These are phyloP conservation scores for Nicotiana tabacum DNA, from an alignment of 257 asterid genomes.

Conservation along the genomic window DNA sequence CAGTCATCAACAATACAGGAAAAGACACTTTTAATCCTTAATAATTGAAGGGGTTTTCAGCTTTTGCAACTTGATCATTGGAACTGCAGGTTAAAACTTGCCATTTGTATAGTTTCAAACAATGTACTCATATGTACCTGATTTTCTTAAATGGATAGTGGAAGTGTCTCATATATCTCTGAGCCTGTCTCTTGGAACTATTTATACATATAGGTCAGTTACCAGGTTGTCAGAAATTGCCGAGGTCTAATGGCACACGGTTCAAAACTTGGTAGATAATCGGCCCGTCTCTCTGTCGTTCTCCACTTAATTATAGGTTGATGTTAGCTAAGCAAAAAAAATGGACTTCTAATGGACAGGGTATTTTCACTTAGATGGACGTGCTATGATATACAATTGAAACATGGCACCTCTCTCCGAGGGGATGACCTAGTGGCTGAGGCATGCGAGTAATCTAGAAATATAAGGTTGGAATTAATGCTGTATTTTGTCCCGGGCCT, in stretches of 20 bases:
- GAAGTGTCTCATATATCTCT: background rate
- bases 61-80: conserved; percentile 10
- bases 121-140: background rate
- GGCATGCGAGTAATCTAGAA: too few relatives aligned
- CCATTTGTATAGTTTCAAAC: conserved; percentile 15
- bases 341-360: background rate
- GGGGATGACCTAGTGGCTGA: background rate
- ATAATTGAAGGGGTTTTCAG: background rate
- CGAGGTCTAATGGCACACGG: background rate
- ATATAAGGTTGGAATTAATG: too few relatives aligned
- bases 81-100: background rate
- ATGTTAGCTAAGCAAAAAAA: too few relatives aligned
- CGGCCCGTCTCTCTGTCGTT: too few relatives aligned
- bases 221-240: background rate
- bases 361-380: background rate
- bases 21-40: background rate
- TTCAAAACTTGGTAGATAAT: background rate
- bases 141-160: conserved; percentile 2
- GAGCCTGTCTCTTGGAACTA: background rate
- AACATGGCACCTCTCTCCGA: background rate
- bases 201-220: background rate
- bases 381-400: background rate
- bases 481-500: too few relatives aligned
- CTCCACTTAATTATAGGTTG: too few relatives aligned
- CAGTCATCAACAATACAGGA: background rate